A percentile compares a stretch with the other conserved stretches of the same genome.
phyloP scores from a whole-genome alignment of 371 early-diverging fungal species.

The Circinella umbellata region DNA sequence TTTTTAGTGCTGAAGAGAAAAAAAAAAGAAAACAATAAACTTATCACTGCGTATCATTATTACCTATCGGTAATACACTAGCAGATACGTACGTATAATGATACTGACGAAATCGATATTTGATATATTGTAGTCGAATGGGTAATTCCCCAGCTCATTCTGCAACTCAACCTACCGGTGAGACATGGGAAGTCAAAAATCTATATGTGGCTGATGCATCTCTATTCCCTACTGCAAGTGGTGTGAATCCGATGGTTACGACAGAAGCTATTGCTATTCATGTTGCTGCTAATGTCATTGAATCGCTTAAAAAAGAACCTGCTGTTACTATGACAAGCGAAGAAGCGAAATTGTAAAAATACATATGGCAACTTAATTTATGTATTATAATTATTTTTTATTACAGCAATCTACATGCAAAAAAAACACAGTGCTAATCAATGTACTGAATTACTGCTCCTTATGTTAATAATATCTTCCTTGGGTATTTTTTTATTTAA shows the following conservation, averaged over 20 bases:
- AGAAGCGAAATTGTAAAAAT: background rate
- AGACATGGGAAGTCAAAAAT: constrained; percentile 72
- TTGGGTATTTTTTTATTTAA: no score
- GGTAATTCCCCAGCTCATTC: constrained; percentile 51
- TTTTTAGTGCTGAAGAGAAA: background rate
- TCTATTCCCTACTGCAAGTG: constrained; percentile 69
- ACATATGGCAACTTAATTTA: no score
- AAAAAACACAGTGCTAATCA: no score
- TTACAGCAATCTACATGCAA: no score
- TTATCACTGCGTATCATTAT: background rate
- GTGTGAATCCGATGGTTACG: constrained; percentile 79
- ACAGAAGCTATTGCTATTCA: constrained; percentile 50
- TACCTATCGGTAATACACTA: no score
- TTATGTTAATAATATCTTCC: no score
- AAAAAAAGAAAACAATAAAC: background rate
- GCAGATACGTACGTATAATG: no score
- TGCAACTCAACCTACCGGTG: constrained; percentile 66
- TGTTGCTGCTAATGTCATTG: constrained; percentile 30
- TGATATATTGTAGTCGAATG: constrained; percentile 56
- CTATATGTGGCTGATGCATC: constrained; percentile 74
- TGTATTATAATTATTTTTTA: no score
- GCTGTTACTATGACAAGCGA: background rate
- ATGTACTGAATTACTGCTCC: no score
- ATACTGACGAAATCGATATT: background rate
- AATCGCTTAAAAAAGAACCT: background rate